Conservation (phyloP, 2,329 filamentous ascomycete species). For the Aspergillus caelatus region DNA sequence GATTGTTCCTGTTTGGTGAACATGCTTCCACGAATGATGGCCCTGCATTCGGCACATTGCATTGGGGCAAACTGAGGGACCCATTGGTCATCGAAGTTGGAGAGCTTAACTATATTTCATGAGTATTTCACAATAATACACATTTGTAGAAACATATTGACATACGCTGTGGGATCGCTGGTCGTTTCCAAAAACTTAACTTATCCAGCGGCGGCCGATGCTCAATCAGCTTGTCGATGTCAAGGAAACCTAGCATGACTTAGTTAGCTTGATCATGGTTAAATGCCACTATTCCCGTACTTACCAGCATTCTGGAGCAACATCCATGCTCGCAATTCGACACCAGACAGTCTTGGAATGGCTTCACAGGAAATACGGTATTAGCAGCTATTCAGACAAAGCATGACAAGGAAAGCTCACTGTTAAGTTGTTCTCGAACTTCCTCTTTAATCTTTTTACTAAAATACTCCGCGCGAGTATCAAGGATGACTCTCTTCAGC, state of each 20-base stretch:
- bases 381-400: neutral
- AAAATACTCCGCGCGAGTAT: neutral
- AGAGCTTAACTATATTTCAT: neutral
- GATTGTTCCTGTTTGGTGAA: constrained; percentile 20
- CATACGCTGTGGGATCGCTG: constrained; percentile 24
- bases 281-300: neutral
- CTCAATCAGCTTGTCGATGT: constrained; percentile 45
- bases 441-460: neutral
- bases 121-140: constrained; percentile 2
- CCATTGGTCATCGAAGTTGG: neutral
- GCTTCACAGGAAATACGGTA: neutral
- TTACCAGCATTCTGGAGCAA: constrained; percentile 33
- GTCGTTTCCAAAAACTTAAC: constrained; percentile 21
- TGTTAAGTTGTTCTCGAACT: neutral
- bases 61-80: constrained; percentile 16
- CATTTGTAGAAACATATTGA: neutral
- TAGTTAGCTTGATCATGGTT: neutral
- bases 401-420: neutral
- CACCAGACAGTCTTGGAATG: constrained; percentile 4
- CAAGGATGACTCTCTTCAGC: neutral
- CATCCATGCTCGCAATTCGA: constrained; percentile 30
- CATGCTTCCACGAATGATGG: constrained; percentile 29
- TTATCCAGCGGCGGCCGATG: constrained; percentile 30
- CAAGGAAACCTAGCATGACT: constrained; percentile 32
- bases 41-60: constrained; percentile 18